Conservation (phyloP, 345 rosid species). For the Sisymbrium altissimum region DNA sequence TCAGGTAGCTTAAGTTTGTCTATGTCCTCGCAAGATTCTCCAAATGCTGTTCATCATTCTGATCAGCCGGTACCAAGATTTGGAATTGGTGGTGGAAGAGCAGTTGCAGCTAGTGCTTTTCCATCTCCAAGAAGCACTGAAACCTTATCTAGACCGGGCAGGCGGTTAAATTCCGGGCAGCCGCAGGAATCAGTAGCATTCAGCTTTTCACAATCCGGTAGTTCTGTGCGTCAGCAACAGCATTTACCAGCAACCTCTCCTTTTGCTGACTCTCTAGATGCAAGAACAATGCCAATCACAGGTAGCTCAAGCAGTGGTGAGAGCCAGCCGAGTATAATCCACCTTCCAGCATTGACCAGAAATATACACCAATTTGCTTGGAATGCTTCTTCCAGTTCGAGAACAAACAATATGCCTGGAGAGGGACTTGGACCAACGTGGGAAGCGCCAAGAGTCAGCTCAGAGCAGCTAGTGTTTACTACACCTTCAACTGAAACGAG, state of each 20-base stretch:
- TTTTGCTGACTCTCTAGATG: slow-evolving; percentile 42
- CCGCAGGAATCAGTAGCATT: slow-evolving; percentile 44
- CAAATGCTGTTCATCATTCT: slow-evolving; percentile 32
- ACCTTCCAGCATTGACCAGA: slow-evolving; percentile 44
- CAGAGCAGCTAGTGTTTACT: slow-evolving; percentile 54
- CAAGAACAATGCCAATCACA: slow-evolving; percentile 41
- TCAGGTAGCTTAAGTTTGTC: slow-evolving; percentile 65
- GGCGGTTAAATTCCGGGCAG: slow-evolving; percentile 46
- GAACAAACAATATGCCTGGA: slow-evolving; percentile 45
- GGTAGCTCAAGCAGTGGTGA: slow-evolving; percentile 33
- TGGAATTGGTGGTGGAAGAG: slow-evolving; percentile 51
- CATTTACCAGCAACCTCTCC: slow-evolving; percentile 35
- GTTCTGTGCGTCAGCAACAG: slow-evolving; percentile 39
- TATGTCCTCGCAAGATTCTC: slow-evolving; percentile 42
- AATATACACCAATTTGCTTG: slow-evolving; percentile 49
- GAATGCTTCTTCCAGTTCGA: slow-evolving; percentile 53
- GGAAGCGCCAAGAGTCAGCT: slow-evolving; percentile 43
- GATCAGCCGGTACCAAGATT: slow-evolving; percentile 47
- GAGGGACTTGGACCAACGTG: slow-evolving; percentile 47
- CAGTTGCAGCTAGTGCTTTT: slow-evolving; percentile 38
- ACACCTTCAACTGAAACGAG: slow-evolving; percentile 52
- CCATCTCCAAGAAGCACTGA: slow-evolving; percentile 50
- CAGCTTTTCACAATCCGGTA: slow-evolving; percentile 43
- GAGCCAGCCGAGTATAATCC: slow-evolving; percentile 45
- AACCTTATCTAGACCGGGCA: slow-evolving; percentile 40